Percentiles rank a stretch among this genome's conserved stretches.
Conservation (phyloP, 2,329 filamentous ascomycete genomes). For the Aspergillus sp. region DNA sequence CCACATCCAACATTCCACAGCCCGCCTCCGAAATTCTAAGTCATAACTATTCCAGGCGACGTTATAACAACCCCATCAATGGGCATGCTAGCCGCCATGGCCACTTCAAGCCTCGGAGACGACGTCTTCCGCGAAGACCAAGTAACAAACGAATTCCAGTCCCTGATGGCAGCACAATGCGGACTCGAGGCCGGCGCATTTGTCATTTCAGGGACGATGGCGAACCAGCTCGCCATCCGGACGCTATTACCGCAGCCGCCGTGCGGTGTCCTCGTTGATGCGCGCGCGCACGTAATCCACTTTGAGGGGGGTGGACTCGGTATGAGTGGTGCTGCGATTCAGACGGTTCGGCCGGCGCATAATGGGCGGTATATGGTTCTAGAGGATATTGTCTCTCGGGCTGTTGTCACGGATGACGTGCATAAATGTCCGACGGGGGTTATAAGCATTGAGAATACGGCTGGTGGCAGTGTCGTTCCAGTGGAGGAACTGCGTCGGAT, state of each 20-base stretch:
- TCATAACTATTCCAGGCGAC: background rate
- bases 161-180: slow-evolving; percentile 16
- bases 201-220: slow-evolving; percentile 25
- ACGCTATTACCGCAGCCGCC: slow-evolving; percentile 15
- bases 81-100: slow-evolving; percentile 22
- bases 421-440: slow-evolving; percentile 72
- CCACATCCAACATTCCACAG: too few relatives aligned
- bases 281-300: slow-evolving; percentile 16
- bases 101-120: slow-evolving; percentile 17
- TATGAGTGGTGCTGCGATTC: slow-evolving; percentile 13
- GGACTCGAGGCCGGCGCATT: slow-evolving; percentile 20
- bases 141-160: slow-evolving; percentile 17
- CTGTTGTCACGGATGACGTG: slow-evolving; percentile 57
- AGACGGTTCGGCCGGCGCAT: background rate
- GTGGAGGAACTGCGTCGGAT: slow-evolving; percentile 67
- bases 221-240: slow-evolving; percentile 21
- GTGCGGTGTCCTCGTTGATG: slow-evolving; percentile 18
- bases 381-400: slow-evolving; percentile 9
- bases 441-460: slow-evolving; percentile 76
- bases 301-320: slow-evolving; percentile 18
- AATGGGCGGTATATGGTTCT: slow-evolving; percentile 15
- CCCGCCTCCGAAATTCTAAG: too few relatives aligned
- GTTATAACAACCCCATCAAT: slow-evolving; percentile 13
- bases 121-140: slow-evolving; percentile 22
- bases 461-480: slow-evolving; percentile 72